Evolutionary conservation across 768 basidiomycete species (phyloP), one percentile per base, ranked within the genome.

Genomic region (Mycena rosella): DNA sequence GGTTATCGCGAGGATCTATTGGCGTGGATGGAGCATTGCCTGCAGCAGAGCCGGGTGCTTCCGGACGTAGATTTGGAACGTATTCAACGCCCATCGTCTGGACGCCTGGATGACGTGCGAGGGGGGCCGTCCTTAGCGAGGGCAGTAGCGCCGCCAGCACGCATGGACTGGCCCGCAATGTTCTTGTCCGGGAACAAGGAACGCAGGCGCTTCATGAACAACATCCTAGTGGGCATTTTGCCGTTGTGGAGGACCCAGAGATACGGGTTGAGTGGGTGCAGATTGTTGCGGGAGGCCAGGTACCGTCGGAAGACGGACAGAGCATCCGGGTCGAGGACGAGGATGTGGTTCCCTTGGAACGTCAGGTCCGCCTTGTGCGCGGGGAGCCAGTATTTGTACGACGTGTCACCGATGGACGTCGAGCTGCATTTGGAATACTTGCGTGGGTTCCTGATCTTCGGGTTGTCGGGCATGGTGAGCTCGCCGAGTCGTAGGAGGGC

Each of bases 111-210:
- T 82, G 14, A 62, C 40, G 45, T 73, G 65, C 11, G 74, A 72
- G 77, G 62, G 0, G 69, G 65, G 0, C 81, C 80, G 1, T 48
- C 52, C 17, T 63, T 60, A 0, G 81, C 82, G 7, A 78, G 69
- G 14, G 63, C 68, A 1, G 82, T 83, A 0, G 81, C 79, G 5
- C 80, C 78, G 3, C 81, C 80, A 15, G 79, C 65, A 32, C 76
- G 78, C 47, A 80, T 24, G 3, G 77, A 80, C 48, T 82, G 79
- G 11, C 78, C 81, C 0, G 69, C 56, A 32, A 77, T 42, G 47
- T 59, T 48, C 30, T 34, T 57, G 30, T 57, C 40, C 0, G 72
- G 72, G 52, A 78, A 73, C 9, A 72, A 22, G 2, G 10, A 0
- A 0, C 56, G 60, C 1, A 81, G 51, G 3, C 71, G 71, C 0